phyloP scores from a whole-genome alignment of 148 eudicot genomes.

The Chenopodium formosanum region DNA sequence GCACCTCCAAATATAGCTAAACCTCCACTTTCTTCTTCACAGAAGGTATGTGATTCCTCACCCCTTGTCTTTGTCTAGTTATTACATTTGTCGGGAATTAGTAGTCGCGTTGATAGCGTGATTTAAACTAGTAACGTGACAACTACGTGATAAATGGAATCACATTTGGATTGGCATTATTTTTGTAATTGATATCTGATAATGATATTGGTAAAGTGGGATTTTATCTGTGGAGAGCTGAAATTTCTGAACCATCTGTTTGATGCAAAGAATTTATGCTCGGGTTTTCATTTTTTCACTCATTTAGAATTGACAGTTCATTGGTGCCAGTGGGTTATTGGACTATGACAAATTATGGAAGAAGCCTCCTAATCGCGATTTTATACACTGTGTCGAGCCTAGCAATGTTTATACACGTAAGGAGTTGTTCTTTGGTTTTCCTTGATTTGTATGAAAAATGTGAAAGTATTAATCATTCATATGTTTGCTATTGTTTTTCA shows the following conservation, averaged over 20 bases:
- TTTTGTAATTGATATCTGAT: background rate
- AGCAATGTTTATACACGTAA: constrained; percentile 56
- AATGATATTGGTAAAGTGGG: background rate
- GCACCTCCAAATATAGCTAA: constrained; percentile 55
- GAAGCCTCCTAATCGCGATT: constrained; percentile 74
- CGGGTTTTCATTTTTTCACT: constrained; percentile 54
- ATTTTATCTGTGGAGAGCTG: constrained; percentile 5
- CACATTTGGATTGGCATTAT: background rate
- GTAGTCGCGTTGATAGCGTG: background rate
- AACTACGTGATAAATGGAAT: background rate
- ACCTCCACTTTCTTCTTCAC: constrained; percentile 46
- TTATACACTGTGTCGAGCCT: constrained; percentile 67
- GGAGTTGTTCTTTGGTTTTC: constrained; percentile 15
- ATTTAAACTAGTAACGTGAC: background rate
- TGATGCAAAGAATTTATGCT: constrained; percentile 35
- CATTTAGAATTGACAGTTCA: constrained; percentile 83
- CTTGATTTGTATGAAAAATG: background rate
- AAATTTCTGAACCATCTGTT: constrained; percentile 4
- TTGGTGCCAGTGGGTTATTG: constrained; percentile 47
- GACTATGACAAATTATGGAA: constrained; percentile 69
- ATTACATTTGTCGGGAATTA: background rate
- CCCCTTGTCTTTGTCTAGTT: constrained; percentile 10
- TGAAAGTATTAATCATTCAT: constrained; percentile 14
- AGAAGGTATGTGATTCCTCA: constrained; percentile 52
- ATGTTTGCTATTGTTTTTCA: constrained; percentile 10